These are phyloP conservation scores for Phytophthora nicotianae DNA, from an alignment of 352 stramenopile genomes.

Conservation along the genomic window DNA sequence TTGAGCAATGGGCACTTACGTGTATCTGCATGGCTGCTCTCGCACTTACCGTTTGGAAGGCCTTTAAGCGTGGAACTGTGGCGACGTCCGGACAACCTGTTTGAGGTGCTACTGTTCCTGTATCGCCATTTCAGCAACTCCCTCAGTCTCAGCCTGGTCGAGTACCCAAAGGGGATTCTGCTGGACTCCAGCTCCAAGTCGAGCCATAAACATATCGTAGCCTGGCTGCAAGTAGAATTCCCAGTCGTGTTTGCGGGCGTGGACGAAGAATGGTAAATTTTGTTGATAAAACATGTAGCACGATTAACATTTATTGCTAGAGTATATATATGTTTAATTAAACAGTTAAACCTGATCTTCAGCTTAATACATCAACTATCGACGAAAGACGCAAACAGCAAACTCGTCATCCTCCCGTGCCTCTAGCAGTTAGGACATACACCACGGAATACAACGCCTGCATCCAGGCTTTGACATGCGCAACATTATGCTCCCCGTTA, in stretches of 20 bases:
- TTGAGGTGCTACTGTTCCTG: conserved; percentile 21
- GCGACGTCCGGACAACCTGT: conserved; percentile 1
- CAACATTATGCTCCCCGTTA: too few relatives aligned
- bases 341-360: too few relatives aligned
- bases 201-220: conserved; percentile 14
- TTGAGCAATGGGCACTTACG: conserved; percentile 18
- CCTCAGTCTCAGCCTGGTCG: conserved; percentile 1
- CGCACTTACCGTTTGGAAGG: neutral
- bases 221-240: conserved; percentile 14
- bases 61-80: conserved; percentile 3
- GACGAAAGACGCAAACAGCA: too few relatives aligned
- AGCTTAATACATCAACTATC: too few relatives aligned
- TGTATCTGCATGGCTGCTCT: conserved; percentile 8
- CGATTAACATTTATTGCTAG: too few relatives aligned
- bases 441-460: too few relatives aligned
- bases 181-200: conserved; percentile 20
- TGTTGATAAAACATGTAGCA: too few relatives aligned
- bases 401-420: too few relatives aligned
- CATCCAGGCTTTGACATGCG: too few relatives aligned
- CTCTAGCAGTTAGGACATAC: too few relatives aligned
- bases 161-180: conserved; percentile 3
- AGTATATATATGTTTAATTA: too few relatives aligned
- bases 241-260: neutral
- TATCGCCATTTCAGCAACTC: conserved; percentile 16
- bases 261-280: conserved; percentile 12